Conservation (phyloP, 345 rosid species). For the Adansonia digitata region DNA sequence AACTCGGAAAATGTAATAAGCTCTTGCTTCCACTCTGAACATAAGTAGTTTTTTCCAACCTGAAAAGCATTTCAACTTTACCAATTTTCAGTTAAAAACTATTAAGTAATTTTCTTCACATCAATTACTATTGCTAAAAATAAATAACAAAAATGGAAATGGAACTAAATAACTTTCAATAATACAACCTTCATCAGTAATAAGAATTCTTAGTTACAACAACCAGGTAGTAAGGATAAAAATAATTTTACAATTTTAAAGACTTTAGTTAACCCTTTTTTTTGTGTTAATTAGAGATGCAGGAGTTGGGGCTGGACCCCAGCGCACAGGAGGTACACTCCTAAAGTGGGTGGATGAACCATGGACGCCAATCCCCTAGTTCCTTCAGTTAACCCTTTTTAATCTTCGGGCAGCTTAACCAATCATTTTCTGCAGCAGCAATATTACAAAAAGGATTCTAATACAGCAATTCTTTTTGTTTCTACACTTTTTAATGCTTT, state of each 20-base stretch:
- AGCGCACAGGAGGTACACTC: too few relatives aligned
- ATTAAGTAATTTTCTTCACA: background rate
- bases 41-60: slow-evolving; percentile 94
- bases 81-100: slow-evolving; percentile 42
- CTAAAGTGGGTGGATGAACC: background rate
- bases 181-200: background rate
- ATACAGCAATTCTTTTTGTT: background rate
- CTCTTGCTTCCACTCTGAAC: slow-evolving; percentile 96
- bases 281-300: background rate
- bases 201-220: background rate
- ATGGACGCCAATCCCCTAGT: background rate
- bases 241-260: background rate
- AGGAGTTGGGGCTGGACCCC: background rate
- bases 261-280: background rate
- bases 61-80: slow-evolving; percentile 59
- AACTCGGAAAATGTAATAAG: slow-evolving; percentile 87
- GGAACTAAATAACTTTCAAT: background rate
- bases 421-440: background rate
- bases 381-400: too few relatives aligned
- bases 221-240: background rate
- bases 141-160: background rate
- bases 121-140: background rate
- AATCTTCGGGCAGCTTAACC: too few relatives aligned
- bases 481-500: background rate
- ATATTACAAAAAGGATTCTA: background rate